Evolutionary conservation across 371 early-diverging fungal species (phyloP), one percentile per base, ranked within the genome.

Genomic region (Syncephalastrum sp.): DNA sequence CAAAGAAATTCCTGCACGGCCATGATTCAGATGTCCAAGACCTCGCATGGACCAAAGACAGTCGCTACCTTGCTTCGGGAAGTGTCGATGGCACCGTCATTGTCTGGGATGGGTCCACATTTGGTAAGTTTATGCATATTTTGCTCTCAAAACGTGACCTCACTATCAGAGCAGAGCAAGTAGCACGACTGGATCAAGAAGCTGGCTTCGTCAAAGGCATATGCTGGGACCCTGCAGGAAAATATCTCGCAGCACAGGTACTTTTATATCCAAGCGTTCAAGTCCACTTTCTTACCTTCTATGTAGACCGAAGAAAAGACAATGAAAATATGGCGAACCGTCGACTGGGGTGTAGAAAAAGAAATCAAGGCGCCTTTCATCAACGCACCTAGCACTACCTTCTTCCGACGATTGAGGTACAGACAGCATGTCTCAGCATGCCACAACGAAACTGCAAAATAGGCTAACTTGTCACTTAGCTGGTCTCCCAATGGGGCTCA

Each of bases 401-500:
- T 95, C 57, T 97, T 95, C 62, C 83, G 92, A 29, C 74, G 99
- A 42, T 81, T 95, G 57, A 91, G 89, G 87, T 84, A 76, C 27
- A 56, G 12, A 12, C 13, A 10, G 33, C 47, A 21, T 21, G 21
- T 2, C 21, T 21, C 21, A 0, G 21, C 21, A 21, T 21, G 21
- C 21, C 21, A 16, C 25, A 8, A 19, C 38, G 29, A 19, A 14
- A 4, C 16, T 21, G 21, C 13, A 25, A 19, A 3, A 44, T 1
- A 38, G 15, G 15, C 24, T 51, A 4, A 42, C 8, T 16, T 5
- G 6, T 43, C 3, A 4, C 50, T 15, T 48, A 87, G 93, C 61
- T 99, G 99, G 99, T 88, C 95, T 14, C 97, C 99, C 0, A 96
- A 97, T 58, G 99, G 96, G 13, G 83, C 85, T 23, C 90, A 88